Conservation (phyloP, 257 asterid species). For the Solanum chiquidenum region DNA sequence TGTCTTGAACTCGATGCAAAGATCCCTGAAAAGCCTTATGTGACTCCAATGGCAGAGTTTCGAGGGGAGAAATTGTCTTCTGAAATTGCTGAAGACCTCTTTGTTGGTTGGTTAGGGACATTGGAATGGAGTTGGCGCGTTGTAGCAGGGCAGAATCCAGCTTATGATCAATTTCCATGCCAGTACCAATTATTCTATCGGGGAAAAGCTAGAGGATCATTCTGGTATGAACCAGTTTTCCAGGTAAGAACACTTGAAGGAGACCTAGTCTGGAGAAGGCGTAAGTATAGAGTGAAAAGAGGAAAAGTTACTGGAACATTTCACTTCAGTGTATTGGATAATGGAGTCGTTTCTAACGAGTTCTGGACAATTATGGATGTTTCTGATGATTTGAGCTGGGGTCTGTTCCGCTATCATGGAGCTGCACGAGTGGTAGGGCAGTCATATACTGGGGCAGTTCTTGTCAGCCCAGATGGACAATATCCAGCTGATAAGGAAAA, state of each 20-base stretch:
- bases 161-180: constrained; percentile 95
- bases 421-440: constrained; percentile 92
- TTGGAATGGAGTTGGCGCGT: constrained; percentile 96
- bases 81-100: constrained; percentile 84
- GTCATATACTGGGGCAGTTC: constrained; percentile 82
- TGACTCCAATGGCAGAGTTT: constrained; percentile 50
- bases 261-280: constrained; percentile 70
- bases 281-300: constrained; percentile 71
- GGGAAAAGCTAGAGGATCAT: constrained; percentile 83
- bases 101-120: constrained; percentile 79
- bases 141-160: constrained; percentile 93
- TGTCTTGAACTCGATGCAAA: constrained; percentile 75
- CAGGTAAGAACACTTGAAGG: constrained; percentile 64
- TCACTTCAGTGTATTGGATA: constrained; percentile 72
- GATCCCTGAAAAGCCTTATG: constrained; percentile 65
- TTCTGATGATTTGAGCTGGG: constrained; percentile 76
- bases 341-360: constrained; percentile 88
- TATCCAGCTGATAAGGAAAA: constrained; percentile 40
- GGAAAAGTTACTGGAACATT: constrained; percentile 66
- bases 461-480: constrained; percentile 61
- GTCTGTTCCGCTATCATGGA: constrained; percentile 84
- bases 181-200: constrained; percentile 85
- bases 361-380: constrained; percentile 85
- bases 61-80: constrained; percentile 46
- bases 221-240: constrained; percentile 92